Evolutionary conservation across 2,329 filamentous ascomycete species (phyloP).

Genomic region (Paramyrothecium sp.): DNA sequence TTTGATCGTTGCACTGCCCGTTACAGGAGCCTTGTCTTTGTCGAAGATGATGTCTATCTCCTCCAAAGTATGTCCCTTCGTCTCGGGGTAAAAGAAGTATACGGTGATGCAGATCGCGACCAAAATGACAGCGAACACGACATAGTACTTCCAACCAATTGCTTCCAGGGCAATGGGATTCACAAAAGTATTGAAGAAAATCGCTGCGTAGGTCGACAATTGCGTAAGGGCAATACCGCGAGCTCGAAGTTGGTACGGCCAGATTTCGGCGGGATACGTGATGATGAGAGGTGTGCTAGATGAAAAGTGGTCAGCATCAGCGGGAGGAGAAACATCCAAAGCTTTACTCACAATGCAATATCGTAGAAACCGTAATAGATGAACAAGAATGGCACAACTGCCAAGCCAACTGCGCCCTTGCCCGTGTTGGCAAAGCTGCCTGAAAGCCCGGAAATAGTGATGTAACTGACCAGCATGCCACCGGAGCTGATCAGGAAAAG

Average conservation of each 20-base stretch:
- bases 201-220: neutral
- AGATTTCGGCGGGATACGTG: neutral
- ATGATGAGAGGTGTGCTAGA: neutral
- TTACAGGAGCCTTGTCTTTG: neutral
- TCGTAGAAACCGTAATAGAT: neutral
- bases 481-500: neutral
- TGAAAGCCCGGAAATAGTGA: neutral
- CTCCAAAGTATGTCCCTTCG: neutral
- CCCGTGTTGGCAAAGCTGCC: neutral
- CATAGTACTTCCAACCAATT: neutral
- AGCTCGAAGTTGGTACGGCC: neutral
- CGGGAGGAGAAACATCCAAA: no score
- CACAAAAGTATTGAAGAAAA: neutral
- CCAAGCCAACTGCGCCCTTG: neutral
- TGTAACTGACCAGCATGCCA: neutral
- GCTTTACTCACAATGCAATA: neutral
- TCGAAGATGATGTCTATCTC: neutral
- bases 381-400: neutral
- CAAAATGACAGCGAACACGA: neutral
- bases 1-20: neutral
- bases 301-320: no score
- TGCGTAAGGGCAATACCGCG: neutral
- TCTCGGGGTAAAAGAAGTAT: constrained; percentile 1
- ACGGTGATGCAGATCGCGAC: neutral
- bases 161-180: neutral